phyloP scores from a whole-genome alignment of 139 green algal species.

The Prasinococcaceae sp. region DNA sequence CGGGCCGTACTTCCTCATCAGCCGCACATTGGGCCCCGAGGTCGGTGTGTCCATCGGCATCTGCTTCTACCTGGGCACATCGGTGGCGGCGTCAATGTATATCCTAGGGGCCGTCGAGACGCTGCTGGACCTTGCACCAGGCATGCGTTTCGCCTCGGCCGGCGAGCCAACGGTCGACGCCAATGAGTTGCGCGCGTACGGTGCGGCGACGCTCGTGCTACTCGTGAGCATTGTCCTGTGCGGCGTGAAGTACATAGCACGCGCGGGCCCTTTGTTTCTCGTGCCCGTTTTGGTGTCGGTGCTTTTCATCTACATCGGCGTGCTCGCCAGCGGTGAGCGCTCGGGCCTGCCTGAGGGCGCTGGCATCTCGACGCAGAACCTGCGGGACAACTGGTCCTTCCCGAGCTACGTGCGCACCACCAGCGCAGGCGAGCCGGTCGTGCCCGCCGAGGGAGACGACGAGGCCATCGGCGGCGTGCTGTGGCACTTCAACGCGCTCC shows the following conservation, averaged over 20 bases:
- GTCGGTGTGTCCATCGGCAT: constrained; percentile 28
- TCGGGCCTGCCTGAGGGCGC: background rate
- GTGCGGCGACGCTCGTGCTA: constrained; percentile 18
- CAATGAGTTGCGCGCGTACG: constrained; percentile 27
- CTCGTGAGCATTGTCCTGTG: constrained; percentile 18
- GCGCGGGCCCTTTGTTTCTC: constrained; percentile 23
- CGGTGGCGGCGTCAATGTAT: constrained; percentile 27
- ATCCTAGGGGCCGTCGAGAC: constrained; percentile 28
- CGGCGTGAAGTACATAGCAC: constrained; percentile 14
- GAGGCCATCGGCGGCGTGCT: background rate
- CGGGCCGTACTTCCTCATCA: constrained; percentile 28
- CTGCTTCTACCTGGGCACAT: constrained; percentile 31
- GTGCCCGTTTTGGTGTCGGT: constrained; percentile 20
- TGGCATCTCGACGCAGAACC: background rate
- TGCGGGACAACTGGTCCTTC: no score
- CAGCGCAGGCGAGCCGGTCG: no score
- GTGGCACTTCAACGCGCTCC: constrained; percentile 10
- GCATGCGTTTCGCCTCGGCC: constrained; percentile 16
- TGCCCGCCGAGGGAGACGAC: no score
- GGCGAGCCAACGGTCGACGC: constrained; percentile 5
- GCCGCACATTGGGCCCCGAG: constrained; percentile 25
- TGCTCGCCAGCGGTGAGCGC: no score
- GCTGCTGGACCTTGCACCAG: constrained; percentile 18
- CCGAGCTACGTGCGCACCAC: no score
- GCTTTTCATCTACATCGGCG: constrained; percentile 25